These are phyloP conservation scores for Scheffersomyces ergatensis DNA, from an alignment of 805 yeast species.

Conservation along the genomic window DNA sequence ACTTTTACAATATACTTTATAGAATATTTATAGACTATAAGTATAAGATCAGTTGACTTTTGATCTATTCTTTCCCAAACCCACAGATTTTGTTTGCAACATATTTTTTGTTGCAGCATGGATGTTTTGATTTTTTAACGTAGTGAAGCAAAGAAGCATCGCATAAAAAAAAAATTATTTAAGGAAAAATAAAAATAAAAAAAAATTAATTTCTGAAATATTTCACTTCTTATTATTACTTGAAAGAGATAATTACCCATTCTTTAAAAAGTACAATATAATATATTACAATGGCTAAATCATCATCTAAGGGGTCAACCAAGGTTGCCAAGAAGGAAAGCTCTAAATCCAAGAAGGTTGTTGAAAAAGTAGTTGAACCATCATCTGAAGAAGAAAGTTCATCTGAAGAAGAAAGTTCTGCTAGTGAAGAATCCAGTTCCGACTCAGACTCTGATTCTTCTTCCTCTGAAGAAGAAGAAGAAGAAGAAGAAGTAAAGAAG, in stretches of 20 bases:
- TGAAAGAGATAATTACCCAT: too few relatives aligned
- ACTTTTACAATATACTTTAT: too few relatives aligned
- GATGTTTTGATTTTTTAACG: not conserved
- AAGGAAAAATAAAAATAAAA: conserved; percentile 3
- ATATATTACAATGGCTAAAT: conserved; percentile 37
- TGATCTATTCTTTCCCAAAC: too few relatives aligned
- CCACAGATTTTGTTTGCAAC: too few relatives aligned
- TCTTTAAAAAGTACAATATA: too few relatives aligned
- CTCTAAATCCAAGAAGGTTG: conserved; percentile 18
- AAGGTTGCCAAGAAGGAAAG: conserved; percentile 22
- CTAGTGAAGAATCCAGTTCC: conserved; percentile 20
- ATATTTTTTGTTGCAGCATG: too few relatives aligned
- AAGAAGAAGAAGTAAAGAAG: conserved; percentile 16
- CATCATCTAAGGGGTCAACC: conserved; percentile 24
- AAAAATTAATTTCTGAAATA: conserved; percentile 1
- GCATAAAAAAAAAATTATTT: conserved; percentile 5
- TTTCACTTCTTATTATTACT: too few relatives aligned
- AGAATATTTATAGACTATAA: too few relatives aligned
- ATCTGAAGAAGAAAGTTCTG: conserved; percentile 11
- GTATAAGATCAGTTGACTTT: too few relatives aligned
- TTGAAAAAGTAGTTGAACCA: conserved; percentile 16
- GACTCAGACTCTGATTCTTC: conserved; percentile 23
- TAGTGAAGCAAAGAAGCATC: conserved; percentile 1
- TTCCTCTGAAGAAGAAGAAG: conserved; percentile 1
- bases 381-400: conserved; percentile 15